Percentiles rank a stretch among this genome's conserved stretches.
phyloP scores from a whole-genome alignment of 1,284 basidiomycete species.

The Hemileia vastatrix region DNA sequence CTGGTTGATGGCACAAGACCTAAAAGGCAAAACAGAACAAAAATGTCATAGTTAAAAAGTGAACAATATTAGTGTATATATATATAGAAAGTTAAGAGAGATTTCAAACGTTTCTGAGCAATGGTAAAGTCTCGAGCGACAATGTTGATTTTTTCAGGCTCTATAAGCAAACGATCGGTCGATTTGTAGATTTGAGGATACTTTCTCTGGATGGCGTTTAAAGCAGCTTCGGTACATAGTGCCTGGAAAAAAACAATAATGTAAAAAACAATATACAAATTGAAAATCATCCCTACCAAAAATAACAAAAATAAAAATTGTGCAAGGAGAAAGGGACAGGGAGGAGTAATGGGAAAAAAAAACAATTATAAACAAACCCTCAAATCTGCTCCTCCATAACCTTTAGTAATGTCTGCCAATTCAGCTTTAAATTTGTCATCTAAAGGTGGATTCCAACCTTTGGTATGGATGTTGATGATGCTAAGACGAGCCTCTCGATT shows the following conservation, averaged over 20 bases:
- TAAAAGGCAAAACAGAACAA: slow-evolving; percentile 41
- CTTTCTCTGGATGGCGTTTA: slow-evolving; percentile 89
- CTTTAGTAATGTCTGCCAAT: slow-evolving; percentile 83
- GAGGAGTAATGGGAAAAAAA: not conserved
- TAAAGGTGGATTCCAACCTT: slow-evolving; percentile 77
- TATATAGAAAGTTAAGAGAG: slow-evolving; percentile 11
- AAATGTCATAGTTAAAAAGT: slow-evolving; percentile 5
- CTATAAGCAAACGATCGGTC: slow-evolving; percentile 69
- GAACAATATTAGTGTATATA: no score
- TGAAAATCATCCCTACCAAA: no score
- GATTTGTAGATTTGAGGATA: slow-evolving; percentile 98
- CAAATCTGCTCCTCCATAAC: slow-evolving; percentile 94
- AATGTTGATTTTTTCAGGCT: slow-evolving; percentile 76
- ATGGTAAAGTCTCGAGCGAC: slow-evolving; percentile 94
- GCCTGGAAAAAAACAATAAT: slow-evolving; percentile 51
- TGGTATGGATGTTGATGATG: slow-evolving; percentile 86
- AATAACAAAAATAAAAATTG: slow-evolving; percentile 12
- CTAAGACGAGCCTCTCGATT: slow-evolving; percentile 70
- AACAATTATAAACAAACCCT: slow-evolving; percentile 53
- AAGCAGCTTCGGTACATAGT: slow-evolving; percentile 85
- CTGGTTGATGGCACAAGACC: slow-evolving; percentile 90
- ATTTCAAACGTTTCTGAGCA: slow-evolving; percentile 71
- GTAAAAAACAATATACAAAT: slow-evolving; percentile 8
- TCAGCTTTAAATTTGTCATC: slow-evolving; percentile 56
- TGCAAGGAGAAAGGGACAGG: not conserved